These are phyloP conservation scores for Stramenopiles sp. DNA, from an alignment of 352 stramenopile genomes.

Conservation along the genomic window DNA sequence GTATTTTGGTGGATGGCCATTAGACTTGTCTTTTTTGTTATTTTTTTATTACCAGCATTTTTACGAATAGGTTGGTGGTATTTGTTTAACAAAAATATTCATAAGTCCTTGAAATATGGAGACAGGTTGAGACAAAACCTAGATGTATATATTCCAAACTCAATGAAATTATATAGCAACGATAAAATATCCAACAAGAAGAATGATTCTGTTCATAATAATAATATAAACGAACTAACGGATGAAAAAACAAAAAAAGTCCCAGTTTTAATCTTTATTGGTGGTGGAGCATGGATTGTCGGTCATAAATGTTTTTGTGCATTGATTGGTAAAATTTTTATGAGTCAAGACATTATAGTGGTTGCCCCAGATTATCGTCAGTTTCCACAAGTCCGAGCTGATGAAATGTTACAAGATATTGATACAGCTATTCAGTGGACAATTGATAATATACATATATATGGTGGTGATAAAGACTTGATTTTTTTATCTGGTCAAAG, in stretches of 20 bases:
- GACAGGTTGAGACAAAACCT: constrained; percentile 44
- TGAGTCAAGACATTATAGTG: constrained; percentile 45
- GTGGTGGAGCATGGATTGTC: constrained; percentile 61
- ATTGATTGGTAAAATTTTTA: constrained; percentile 48
- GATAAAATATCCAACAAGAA: constrained; percentile 9
- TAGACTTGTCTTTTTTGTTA: constrained; percentile 37
- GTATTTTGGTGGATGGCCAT: too few relatives aligned
- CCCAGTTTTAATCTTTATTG: constrained; percentile 62
- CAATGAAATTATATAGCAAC: constrained; percentile 20
- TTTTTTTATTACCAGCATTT: constrained; percentile 33
- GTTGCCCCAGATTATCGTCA: constrained; percentile 74
- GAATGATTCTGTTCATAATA: constrained; percentile 13
- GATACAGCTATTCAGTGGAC: constrained; percentile 57
- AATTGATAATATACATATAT: constrained; percentile 47
- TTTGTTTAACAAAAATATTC: constrained; percentile 31
- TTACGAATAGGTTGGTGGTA: constrained; percentile 37
- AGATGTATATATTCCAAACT: constrained; percentile 44
- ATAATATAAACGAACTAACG: constrained; percentile 7
- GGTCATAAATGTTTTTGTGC: constrained; percentile 71
- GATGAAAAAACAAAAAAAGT: constrained; percentile 17
- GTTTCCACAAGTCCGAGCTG: constrained; percentile 55
- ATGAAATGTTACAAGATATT: constrained; percentile 65
- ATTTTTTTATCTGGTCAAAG: constrained; percentile 63
- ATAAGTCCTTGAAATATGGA: constrained; percentile 54
- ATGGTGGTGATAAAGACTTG: constrained; percentile 53